Base-by-base conservation (phyloP, 345 rosid species). In the rapeseed (Brassica napus) region DNA sequence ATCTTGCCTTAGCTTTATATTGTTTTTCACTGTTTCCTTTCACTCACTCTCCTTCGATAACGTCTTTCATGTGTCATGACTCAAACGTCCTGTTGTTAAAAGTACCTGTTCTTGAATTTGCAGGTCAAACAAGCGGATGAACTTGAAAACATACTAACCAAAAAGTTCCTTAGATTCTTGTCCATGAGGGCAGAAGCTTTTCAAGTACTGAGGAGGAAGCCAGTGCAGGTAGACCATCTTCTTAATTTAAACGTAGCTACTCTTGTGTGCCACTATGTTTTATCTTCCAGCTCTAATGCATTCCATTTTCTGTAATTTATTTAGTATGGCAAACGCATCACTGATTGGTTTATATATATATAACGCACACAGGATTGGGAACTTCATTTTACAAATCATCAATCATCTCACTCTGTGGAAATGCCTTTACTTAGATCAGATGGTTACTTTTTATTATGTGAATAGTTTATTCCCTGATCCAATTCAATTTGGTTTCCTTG, bases 131-230 rank as follows among this genome's bases (percentile, higher is more conserved):
- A 95, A 83, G 88, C 99, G 26, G 99, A 93, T 87, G 99, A 95
- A 85, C 94, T 95, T 69, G 98, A 95, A 84, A 95, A 93, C 79
- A 95, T 95, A 69, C 83, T 95, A 82, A 83, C 97, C 31, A 95
- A 91, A 74, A 95, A 93, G 75, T 95, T 95, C 65, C 92, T 95
- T 55, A 86, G 97, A 82, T 95, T 95, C 86, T 85, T 95, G 88
- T 95, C 99, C n/a, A 95, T 95, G 97, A 91, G 99, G 73, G 97
- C 99, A 77, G 98, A 95, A 84, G 99, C 98, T 76, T 93, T 95
- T 87, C 98, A 90, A 82, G 98, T 95, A 63, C 83, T 93, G 73
- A 87, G 99, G 79, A 88, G 99, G 84, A 95, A 93, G 82, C 99
- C 99, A 8, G 95, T 93, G 4, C 97, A 91, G 94, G 98, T 90